Base-by-base conservation (phyloP, 768 basidiomycete species). In the Tricholoma furcatifolium region DNA sequence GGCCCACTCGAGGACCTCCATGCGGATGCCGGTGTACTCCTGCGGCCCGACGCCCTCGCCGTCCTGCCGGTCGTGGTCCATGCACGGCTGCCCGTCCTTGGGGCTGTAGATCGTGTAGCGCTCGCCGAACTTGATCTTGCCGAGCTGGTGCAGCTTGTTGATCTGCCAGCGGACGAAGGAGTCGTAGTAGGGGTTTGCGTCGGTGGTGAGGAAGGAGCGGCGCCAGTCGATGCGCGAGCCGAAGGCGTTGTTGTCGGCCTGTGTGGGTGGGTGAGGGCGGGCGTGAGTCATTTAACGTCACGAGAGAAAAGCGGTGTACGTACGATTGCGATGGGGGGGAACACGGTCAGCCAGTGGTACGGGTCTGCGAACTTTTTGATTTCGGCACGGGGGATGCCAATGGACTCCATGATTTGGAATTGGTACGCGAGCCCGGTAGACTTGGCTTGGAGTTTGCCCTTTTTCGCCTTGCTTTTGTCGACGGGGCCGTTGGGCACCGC, bases 191-290 rank as follows among this genome's bases (percentile, higher is more conserved):
- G 95, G 97, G 69, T 99, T 99, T 18, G 87, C 85, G 47, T 93
- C 88, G 21, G 97, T 98, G 0, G 97, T 98, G 58, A 98, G 69
- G 76, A 99, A 98, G 9, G 85, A 79, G 45, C 97, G 83, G 46
- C 97, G 85, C 97, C 97, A 99, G 74, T 99, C 97, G 62, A 98
- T 89, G 49, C 96, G 86, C 4, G 93, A 87, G n/a, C 97, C 97
- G 61, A 98, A 83, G 1, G 84, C 76, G 54, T 84, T 86, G 65
- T 96, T 81, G 67, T 99, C 97, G 41, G 62, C 63, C 73, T 70
- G 58, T n/a, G 38, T 54, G 6, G 24, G 38, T 12, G 40, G 41
- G 43, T 36, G 17, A 44, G 48, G 17, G 20, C 34, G 11, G n/a
- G 32, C 14, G 30, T 6, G 34, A 3, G 8, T 31, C 36, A 7